These are phyloP conservation scores for Aspergillus pseudoglaucus DNA, from an alignment of 2,329 filamentous ascomycete species.

Conservation along the genomic window DNA sequence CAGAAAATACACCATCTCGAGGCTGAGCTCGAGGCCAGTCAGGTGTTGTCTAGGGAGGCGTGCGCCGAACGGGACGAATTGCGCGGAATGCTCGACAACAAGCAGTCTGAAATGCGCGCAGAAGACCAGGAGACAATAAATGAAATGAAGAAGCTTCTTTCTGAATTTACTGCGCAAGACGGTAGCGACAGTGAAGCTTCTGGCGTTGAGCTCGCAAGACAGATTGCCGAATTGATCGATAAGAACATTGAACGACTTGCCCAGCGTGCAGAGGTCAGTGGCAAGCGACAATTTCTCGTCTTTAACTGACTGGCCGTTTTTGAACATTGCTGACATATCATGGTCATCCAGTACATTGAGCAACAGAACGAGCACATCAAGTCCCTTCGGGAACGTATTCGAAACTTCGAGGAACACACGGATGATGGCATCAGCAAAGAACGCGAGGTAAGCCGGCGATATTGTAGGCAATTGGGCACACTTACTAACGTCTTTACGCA, in stretches of 20 bases:
- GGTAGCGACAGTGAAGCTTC: constrained; percentile 26
- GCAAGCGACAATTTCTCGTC: neutral
- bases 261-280: constrained; percentile 38
- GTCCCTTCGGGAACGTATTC: constrained; percentile 35
- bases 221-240: constrained; percentile 50
- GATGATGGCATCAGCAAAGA: constrained; percentile 33
- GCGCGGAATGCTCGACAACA: constrained; percentile 32
- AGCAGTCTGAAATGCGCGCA: constrained; percentile 32
- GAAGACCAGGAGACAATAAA: constrained; percentile 36
- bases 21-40: constrained; percentile 34
- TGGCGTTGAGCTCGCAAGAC: constrained; percentile 31
- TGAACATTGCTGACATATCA: constrained; percentile 9
- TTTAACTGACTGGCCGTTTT: neutral
- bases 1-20: constrained; percentile 32
- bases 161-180: constrained; percentile 32
- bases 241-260: constrained; percentile 44
- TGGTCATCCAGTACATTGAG: constrained; percentile 31
- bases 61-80: constrained; percentile 35
- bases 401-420: constrained; percentile 32
- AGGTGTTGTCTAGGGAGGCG: constrained; percentile 31
- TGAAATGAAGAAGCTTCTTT: constrained; percentile 36
- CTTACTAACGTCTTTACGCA: constrained; percentile 17
- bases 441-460: constrained; percentile 29
- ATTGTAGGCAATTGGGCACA: neutral
- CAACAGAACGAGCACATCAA: constrained; percentile 39